Evolutionary conservation across 2,329 filamentous ascomycete genomes (phyloP).

Genomic region (Xenosphaeropsis pyriputrescens): DNA sequence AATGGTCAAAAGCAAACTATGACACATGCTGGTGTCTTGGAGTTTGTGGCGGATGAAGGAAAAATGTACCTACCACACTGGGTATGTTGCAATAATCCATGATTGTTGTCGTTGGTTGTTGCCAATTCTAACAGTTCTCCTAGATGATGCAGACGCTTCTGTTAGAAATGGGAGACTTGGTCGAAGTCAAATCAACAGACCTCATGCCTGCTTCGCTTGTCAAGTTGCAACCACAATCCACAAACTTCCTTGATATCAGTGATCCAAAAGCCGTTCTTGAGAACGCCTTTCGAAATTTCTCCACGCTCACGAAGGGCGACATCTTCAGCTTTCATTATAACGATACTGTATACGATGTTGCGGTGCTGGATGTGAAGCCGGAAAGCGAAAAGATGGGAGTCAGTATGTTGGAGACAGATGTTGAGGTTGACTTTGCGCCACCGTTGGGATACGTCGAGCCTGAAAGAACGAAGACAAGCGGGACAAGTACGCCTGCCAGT

Average conservation of each 20-base stretch:
- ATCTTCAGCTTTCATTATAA: constrained; percentile 96
- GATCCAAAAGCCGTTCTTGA: constrained; percentile 96
- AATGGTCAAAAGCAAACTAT: constrained; percentile 70
- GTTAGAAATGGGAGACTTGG: constrained; percentile 83
- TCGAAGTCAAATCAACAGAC: constrained; percentile 91
- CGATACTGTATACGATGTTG: constrained; percentile 83
- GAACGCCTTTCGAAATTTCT: constrained; percentile 91
- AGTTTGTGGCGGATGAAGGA: constrained; percentile 96
- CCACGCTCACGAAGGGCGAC: constrained; percentile 83
- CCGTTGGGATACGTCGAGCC: constrained; percentile 92
- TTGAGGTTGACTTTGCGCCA: constrained; percentile 89
- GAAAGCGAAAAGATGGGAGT: constrained; percentile 71
- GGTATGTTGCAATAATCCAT: constrained; percentile 35
- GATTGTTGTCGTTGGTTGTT: background rate
- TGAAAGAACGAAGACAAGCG: constrained; percentile 45
- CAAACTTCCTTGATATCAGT: constrained; percentile 88
- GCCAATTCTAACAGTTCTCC: constrained; percentile 1
- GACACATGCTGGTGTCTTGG: constrained; percentile 87
- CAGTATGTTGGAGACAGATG: constrained; percentile 89
- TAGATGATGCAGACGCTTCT: constrained; percentile 88
- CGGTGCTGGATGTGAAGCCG: constrained; percentile 86
- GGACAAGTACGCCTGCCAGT: constrained; percentile 76
- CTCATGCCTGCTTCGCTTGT: constrained; percentile 82
- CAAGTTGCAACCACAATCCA: constrained; percentile 90
- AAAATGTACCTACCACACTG: constrained; percentile 93